Percentiles rank a stretch among this genome's conserved stretches.
Conservation (phyloP, 805 yeast genomes). For the Danielia reshetovae region DNA sequence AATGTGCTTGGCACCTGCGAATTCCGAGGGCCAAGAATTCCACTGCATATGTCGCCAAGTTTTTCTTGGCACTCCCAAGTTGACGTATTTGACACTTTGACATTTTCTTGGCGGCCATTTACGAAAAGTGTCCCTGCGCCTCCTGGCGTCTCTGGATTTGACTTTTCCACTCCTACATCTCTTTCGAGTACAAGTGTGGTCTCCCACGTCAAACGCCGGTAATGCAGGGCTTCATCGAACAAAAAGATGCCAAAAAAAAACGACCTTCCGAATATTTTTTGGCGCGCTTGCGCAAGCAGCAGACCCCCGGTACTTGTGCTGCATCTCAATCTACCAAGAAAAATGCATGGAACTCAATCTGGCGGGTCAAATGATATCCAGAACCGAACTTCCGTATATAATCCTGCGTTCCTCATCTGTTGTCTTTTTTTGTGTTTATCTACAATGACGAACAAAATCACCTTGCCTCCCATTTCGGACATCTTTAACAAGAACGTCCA, state of each 20-base stretch:
- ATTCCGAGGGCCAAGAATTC: conserved; percentile 1
- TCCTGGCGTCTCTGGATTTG: too few relatives aligned
- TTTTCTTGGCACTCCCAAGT: conserved; percentile 4
- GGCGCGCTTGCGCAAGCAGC: background rate
- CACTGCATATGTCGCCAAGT: background rate
- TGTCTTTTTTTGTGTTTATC: too few relatives aligned
- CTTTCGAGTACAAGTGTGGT: too few relatives aligned
- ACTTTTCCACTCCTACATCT: too few relatives aligned
- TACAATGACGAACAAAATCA: conserved; percentile 21
- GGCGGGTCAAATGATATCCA: too few relatives aligned
- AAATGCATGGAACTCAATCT: background rate
- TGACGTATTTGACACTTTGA: conserved; percentile 5
- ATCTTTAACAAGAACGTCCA: conserved; percentile 19
- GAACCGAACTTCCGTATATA: too few relatives aligned
- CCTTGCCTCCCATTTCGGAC: conserved; percentile 43
- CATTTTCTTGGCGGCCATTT: conserved; percentile 3
- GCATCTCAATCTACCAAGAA: background rate
- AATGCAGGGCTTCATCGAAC: too few relatives aligned
- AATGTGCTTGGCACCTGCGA: background rate
- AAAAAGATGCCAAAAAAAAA: too few relatives aligned
- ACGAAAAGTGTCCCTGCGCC: conserved; percentile 1
- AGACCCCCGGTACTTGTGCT: too few relatives aligned
- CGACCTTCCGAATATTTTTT: too few relatives aligned
- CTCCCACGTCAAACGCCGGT: too few relatives aligned
- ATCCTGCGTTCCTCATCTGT: background rate